Percentiles rank a stretch among this genome's conserved stretches.
Evolutionary conservation across 495 filamentous ascomycete species (phyloP).

Genomic region (Podospora pseudocomata): DNA sequence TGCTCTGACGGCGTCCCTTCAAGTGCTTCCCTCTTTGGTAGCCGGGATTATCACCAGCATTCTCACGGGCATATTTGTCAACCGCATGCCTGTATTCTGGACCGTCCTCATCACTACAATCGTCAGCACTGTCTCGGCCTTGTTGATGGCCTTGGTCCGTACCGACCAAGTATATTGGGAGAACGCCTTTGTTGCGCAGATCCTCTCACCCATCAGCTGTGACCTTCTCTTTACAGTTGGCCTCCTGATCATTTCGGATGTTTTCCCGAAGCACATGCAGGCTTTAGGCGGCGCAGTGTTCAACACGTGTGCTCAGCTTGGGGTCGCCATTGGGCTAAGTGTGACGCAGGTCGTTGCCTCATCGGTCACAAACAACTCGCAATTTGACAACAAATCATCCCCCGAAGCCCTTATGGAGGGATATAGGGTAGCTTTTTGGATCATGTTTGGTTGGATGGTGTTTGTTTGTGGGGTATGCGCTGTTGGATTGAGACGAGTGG

Average conservation of each 20-base stretch:
- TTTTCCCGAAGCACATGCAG: slow-evolving; percentile 54
- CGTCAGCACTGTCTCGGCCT: slow-evolving; percentile 46
- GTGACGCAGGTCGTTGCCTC: slow-evolving; percentile 56
- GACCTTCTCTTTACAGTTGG: slow-evolving; percentile 62
- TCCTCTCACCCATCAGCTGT: slow-evolving; percentile 35
- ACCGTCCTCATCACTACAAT: slow-evolving; percentile 45
- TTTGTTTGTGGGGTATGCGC: slow-evolving; percentile 40
- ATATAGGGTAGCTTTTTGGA: slow-evolving; percentile 60
- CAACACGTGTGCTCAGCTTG: slow-evolving; percentile 58
- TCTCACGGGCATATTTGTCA: slow-evolving; percentile 52
- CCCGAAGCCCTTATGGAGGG: slow-evolving; percentile 50
- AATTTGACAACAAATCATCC: slow-evolving; percentile 25
- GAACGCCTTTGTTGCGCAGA: slow-evolving; percentile 41
- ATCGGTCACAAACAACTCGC: slow-evolving; percentile 41
- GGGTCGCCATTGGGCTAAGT: slow-evolving; percentile 56
- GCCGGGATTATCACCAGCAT: slow-evolving; percentile 53
- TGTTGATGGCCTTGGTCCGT: slow-evolving; percentile 49
- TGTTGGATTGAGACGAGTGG: slow-evolving; percentile 50
- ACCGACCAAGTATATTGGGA: slow-evolving; percentile 55
- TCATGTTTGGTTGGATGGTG: slow-evolving; percentile 50
- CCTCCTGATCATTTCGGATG: slow-evolving; percentile 57
- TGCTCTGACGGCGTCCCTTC: slow-evolving; percentile 47
- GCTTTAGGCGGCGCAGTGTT: slow-evolving; percentile 62
- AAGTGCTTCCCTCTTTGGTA: slow-evolving; percentile 55
- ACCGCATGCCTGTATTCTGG: slow-evolving; percentile 48